A percentile compares a stretch with the other conserved stretches of the same genome.
Conservation (phyloP, 2,329 filamentous ascomycete genomes). For the Plenodomus lindquistii region DNA sequence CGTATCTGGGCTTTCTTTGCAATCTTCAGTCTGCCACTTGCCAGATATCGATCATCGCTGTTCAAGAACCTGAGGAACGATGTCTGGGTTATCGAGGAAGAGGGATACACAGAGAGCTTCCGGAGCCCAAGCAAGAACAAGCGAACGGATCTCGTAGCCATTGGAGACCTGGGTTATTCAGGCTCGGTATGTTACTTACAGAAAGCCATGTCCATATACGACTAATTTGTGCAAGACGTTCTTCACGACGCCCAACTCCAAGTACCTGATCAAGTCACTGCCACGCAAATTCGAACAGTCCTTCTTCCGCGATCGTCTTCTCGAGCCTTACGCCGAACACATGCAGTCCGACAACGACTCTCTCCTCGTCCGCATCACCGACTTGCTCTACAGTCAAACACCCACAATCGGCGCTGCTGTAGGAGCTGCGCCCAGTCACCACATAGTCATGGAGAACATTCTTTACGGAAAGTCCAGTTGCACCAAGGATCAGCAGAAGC, state of each 20-base stretch:
- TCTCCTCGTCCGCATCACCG: conserved; percentile 71
- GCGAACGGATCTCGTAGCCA: conserved; percentile 54
- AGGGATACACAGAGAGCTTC: conserved; percentile 61
- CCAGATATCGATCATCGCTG: conserved; percentile 51
- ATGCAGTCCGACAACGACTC: conserved; percentile 64
- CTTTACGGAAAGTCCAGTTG: conserved; percentile 60
- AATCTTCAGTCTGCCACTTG: conserved; percentile 55
- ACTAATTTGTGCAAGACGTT: conserved; percentile 58
- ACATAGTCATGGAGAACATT: conserved; percentile 79
- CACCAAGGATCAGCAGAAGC: conserved; percentile 46
- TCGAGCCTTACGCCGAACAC: conserved; percentile 67
- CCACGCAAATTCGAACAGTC: conserved; percentile 70
- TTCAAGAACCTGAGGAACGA: conserved; percentile 58
- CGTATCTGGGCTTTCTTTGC: conserved; percentile 59
- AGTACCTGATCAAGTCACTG: conserved; percentile 72
- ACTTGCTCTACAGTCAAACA: conserved; percentile 64
- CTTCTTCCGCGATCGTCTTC: conserved; percentile 69
- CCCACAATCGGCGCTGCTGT: conserved; percentile 63
- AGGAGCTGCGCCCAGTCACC: conserved; percentile 67
- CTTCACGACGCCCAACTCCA: conserved; percentile 68
- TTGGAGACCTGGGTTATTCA: conserved; percentile 73
- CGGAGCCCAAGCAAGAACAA: conserved; percentile 45
- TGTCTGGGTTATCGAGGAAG: conserved; percentile 58
- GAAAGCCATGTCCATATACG: neutral
- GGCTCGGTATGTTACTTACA: conserved; percentile 59